Evolutionary conservation across 176 grass and related monocot genomes (phyloP).

Genomic region (Oryza punctata): DNA sequence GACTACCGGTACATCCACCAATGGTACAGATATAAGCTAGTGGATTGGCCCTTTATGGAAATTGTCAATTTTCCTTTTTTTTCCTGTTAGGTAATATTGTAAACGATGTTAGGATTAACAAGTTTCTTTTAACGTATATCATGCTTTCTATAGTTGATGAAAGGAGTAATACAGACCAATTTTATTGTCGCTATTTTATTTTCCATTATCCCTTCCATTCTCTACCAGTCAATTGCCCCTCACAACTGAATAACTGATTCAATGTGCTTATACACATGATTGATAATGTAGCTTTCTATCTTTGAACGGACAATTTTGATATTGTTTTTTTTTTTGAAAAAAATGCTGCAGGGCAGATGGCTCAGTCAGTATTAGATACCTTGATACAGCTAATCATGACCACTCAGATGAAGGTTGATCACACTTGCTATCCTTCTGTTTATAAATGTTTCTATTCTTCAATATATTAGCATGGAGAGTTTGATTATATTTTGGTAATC

Average conservation of each 20-base stretch:
- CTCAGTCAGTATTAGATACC: conserved; percentile 50
- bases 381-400: conserved; percentile 66
- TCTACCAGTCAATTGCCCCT: not conserved
- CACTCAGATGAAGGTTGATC: conserved; percentile 71
- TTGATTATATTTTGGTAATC: not conserved
- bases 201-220: not conserved
- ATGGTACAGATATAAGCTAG: not conserved
- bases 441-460: not conserved
- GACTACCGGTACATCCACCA: not conserved
- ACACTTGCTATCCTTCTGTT: not conserved
- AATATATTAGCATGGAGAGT: conserved; percentile 16
- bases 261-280: not conserved
- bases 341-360: conserved; percentile 48
- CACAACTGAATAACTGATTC: not conserved
- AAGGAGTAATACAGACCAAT: not conserved
- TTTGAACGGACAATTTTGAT: not conserved
- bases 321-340: not conserved
- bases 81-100: not conserved
- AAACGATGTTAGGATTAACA: not conserved
- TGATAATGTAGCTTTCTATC: not conserved
- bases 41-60: not conserved
- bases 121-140: not conserved
- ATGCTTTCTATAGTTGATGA: not conserved
- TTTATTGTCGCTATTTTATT: not conserved
- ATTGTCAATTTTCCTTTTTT: not conserved